These are phyloP conservation scores for Colletotrichum caudatum DNA, from an alignment of 2,329 filamentous ascomycete genomes.

Conservation along the genomic window DNA sequence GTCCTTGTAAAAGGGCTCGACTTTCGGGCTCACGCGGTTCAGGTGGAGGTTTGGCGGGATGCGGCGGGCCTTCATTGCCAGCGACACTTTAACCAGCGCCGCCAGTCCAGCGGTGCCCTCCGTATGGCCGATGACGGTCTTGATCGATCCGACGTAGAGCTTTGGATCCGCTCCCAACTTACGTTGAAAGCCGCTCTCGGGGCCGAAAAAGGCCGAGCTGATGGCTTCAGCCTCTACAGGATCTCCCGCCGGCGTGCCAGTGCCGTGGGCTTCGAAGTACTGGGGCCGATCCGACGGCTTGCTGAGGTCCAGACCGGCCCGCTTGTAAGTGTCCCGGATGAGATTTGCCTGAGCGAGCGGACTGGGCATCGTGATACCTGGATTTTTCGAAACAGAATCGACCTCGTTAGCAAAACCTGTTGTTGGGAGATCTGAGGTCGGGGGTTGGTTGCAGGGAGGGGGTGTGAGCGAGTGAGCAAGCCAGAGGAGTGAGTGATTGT, in stretches of 20 bases:
- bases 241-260: slow-evolving; percentile 55
- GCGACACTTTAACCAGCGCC: slow-evolving; percentile 45
- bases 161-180: no score
- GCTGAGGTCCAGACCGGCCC: slow-evolving; percentile 32
- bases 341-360: slow-evolving; percentile 47
- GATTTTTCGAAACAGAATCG: no score
- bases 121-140: slow-evolving; percentile 48
- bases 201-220: slow-evolving; percentile 47
- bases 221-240: slow-evolving; percentile 52
- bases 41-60: slow-evolving; percentile 51
- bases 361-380: no score
- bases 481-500: no score
- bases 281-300: slow-evolving; percentile 28
- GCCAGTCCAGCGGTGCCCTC: slow-evolving; percentile 47
- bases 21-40: slow-evolving; percentile 46
- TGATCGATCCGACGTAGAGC: slow-evolving; percentile 47
- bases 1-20: slow-evolving; percentile 48
- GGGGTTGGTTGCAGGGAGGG: no score
- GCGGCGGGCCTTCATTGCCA: slow-evolving; percentile 42
- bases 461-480: no score
- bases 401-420: no score
- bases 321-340: slow-evolving; percentile 47
- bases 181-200: no score
- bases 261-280: slow-evolving; percentile 53
- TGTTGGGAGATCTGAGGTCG: no score